Base-by-base conservation (phyloP, 768 basidiomycete genomes). In the Collybiopsis confluens region DNA sequence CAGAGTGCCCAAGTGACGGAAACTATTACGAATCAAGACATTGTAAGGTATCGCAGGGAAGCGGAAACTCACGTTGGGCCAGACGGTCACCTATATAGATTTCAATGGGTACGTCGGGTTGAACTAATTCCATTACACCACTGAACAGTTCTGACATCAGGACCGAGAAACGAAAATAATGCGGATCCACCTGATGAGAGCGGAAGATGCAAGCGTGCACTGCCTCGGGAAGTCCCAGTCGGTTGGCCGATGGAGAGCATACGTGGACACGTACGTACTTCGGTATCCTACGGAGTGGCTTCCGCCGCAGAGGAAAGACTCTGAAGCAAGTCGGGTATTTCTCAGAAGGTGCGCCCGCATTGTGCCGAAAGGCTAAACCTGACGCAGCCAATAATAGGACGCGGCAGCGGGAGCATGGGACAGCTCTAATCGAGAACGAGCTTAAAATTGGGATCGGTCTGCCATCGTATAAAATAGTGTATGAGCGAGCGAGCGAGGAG, bases 41-140 rank as follows among this genome's bases (percentile, higher is more conserved):
- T 86, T 54, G 81, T 91, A 56, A 79, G 83, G 56, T 92, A 92
- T 72, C 82, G 90, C 47, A 76, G 89, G 58, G 86, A 86, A 67
- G 90, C 89, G 21, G 90, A 92, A 65, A 78, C 77, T 45, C 83
- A 87, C 60, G 81, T 85, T 53, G 85, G 85, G 24, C 77, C 79
- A 49, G 89, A 90, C 59, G 88, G 90, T 58, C 82, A 88, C 70
- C 66, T 90, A 58, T 90, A 90, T 65, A 80, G 83, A 54, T 66
- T 92, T 16, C 83, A 90, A 75, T 92, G 88, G 89, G 90, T 90
- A 65, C 59, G 81, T 73, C 62, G 57, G 33, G 54, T 45, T 65
- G 61, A 49, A 28, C 13, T 46, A 45, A 55, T 56, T 54, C 23
- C 42, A 38, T 26, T 28, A 30, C 50, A 41, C 23, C 23, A 41